These are phyloP conservation scores for Pisolithus albus DNA, from an alignment of 768 basidiomycete species.

Conservation along the genomic window DNA sequence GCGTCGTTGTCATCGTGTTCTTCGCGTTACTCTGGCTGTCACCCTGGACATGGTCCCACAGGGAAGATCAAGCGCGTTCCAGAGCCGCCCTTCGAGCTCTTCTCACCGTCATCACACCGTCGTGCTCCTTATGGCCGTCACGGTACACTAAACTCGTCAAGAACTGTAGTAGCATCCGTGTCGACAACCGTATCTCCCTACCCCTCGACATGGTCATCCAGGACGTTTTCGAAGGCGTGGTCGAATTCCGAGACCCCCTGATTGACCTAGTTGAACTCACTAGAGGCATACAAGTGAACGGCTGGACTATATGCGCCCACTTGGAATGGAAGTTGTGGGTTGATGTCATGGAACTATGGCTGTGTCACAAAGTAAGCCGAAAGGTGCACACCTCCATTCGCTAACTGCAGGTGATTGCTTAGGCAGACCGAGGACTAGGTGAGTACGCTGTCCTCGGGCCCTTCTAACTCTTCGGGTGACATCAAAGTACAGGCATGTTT, in stretches of 20 bases:
- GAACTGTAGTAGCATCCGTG: constrained; percentile 1
- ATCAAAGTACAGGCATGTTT: not conserved
- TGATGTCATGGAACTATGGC: constrained; percentile 31
- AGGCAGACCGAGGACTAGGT: constrained; percentile 14
- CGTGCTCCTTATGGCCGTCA: constrained; percentile 38
- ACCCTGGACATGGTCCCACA: constrained; percentile 6
- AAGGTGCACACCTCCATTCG: constrained; percentile 1
- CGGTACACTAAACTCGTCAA: constrained; percentile 30
- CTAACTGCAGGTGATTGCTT: not conserved
- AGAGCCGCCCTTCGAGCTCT: constrained; percentile 31
- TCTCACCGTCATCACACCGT: constrained; percentile 36
- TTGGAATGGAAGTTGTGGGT: constrained; percentile 29
- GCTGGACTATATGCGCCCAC: constrained; percentile 31
- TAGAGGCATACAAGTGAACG: constrained; percentile 27
- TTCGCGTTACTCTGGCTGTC: constrained; percentile 1
- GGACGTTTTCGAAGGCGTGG: constrained; percentile 30
- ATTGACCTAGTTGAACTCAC: constrained; percentile 35
- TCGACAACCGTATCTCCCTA: constrained; percentile 22
- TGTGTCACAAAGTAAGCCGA: constrained; percentile 17
- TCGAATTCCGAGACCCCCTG: constrained; percentile 40
- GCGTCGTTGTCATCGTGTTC: not conserved
- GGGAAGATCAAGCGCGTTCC: constrained; percentile 6
- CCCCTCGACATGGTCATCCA: constrained; percentile 32
- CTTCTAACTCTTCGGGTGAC: not conserved
- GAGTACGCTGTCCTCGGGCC: constrained; percentile 6